Evolutionary conservation across 1,284 basidiomycete species (phyloP), one percentile per base, ranked within the genome.

Genomic region (Ganoderma meredithae): DNA sequence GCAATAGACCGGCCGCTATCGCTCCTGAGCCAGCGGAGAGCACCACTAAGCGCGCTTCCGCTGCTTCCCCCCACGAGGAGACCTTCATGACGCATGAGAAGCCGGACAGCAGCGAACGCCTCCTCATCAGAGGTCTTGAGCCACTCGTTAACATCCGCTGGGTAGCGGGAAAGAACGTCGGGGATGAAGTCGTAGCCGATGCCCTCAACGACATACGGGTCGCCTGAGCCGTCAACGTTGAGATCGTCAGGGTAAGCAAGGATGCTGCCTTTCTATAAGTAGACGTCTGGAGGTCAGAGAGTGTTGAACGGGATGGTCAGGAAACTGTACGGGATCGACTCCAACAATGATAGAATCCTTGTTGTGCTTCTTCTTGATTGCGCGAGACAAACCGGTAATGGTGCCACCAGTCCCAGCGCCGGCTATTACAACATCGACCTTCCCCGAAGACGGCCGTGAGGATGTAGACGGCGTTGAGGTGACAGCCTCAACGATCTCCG

Each of bases 341-440:
- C 90, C 97, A n/a, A 99, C 87, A 19, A 98, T 86, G 41, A 88
- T 80, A 74, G 89, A 92, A 27, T 88, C 81, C 39, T 86, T 80
- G 76, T 94, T 94, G 75, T 94, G 92, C 4, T 79, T 82, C 76
- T 91, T 92, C 82, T 95, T 94, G 76, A 98, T 84, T 1, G 93
- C 95, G 41, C 90, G 86, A 7, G 95, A 93, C 36, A 97, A 80
- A 4, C 97, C 97, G 22, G 94, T 95, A 70, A 99, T 84, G 0
- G 97, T 98, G 10, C 97, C 97, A 39, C 97, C 97, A 0, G 97
- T 99, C 9, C 97, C 97, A 12, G 96, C 95, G 6, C 95, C 92
- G 6, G 92, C 94, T n/a, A 98, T 81, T 53, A 99, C 83, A 0
- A 90, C 91, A 76, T 97, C 93, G 27, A 98, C 93, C 76, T 91